Evolutionary conservation across 2,329 filamentous ascomycete genomes (phyloP).

Genomic region (Pseudopithomyces chartarum): DNA sequence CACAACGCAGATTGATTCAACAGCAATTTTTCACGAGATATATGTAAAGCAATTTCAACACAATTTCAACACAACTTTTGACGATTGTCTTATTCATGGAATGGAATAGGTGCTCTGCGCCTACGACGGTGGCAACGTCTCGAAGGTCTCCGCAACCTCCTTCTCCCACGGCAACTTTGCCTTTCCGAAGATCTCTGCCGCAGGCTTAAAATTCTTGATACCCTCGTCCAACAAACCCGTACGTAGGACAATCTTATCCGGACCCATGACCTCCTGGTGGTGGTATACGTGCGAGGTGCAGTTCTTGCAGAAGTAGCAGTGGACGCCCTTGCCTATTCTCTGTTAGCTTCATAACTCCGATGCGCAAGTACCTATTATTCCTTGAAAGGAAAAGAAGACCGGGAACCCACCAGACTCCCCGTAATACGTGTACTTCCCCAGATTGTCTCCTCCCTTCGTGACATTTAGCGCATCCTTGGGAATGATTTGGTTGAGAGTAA

Average conservation of each 20-base stretch:
- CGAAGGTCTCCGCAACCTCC: conserved; percentile 54
- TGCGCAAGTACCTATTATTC: not conserved
- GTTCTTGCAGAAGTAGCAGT: conserved; percentile 64
- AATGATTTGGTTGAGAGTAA: conserved; percentile 61
- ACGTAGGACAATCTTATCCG: conserved; percentile 58
- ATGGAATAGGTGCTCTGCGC: not conserved
- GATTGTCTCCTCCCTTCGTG: conserved; percentile 54
- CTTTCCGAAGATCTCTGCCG: conserved; percentile 62
- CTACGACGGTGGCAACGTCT: conserved; percentile 50
- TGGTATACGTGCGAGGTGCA: conserved; percentile 63
- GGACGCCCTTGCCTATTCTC: conserved; percentile 54
- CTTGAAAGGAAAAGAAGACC: conserved; percentile 4
- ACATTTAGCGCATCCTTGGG: conserved; percentile 56
- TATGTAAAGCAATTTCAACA: too few species aligned
- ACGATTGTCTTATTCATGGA: not conserved
- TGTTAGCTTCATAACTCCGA: not conserved
- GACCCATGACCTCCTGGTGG: conserved; percentile 58
- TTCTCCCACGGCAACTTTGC: conserved; percentile 58
- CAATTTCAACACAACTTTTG: too few species aligned
- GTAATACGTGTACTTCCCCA: conserved; percentile 60
- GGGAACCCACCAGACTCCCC: conserved; percentile 56
- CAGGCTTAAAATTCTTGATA: conserved; percentile 54
- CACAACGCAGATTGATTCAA: too few species aligned
- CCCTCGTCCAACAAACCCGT: conserved; percentile 55
- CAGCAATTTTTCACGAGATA: too few species aligned